These are phyloP conservation scores for Acer negundo DNA, from an alignment of 345 rosid genomes.

Conservation along the genomic window DNA sequence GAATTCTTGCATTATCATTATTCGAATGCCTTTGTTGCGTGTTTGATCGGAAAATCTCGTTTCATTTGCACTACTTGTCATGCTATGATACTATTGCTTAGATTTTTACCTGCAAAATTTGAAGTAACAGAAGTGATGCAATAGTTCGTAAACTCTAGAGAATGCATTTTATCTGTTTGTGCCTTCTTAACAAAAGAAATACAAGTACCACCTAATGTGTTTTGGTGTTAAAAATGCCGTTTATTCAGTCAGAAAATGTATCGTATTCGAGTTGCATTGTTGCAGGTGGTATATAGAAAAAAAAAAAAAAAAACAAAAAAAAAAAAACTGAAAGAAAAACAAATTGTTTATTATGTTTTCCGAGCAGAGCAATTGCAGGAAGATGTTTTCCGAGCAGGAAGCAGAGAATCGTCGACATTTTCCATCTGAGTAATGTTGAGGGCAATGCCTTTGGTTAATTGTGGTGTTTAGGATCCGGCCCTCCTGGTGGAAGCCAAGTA, in stretches of 20 bases:
- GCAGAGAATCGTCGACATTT: neutral
- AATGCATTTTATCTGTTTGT: neutral
- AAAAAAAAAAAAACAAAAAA: too few relatives aligned
- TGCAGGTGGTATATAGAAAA: too few relatives aligned
- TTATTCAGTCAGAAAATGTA: too few relatives aligned
- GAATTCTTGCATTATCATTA: too few relatives aligned
- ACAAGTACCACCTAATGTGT: too few relatives aligned
- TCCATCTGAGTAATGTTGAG: neutral
- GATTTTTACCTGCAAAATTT: too few relatives aligned
- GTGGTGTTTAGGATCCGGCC: conserved; percentile 44
- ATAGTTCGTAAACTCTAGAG: neutral
- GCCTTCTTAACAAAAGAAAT: neutral
- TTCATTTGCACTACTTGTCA: too few relatives aligned
- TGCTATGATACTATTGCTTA: too few relatives aligned
- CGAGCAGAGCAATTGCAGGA: neutral
- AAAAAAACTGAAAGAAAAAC: too few relatives aligned
- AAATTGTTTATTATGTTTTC: neutral
- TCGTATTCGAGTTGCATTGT: too few relatives aligned
- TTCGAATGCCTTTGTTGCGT: neutral
- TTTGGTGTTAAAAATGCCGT: too few relatives aligned
- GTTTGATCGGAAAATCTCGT: too few relatives aligned
- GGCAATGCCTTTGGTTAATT: conserved; percentile 18
- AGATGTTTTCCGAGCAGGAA: neutral
- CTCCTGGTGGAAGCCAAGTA: conserved; percentile 34
- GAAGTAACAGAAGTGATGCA: neutral